Evolutionary conservation across 768 basidiomycete species (phyloP), one percentile per base, ranked within the genome.

Genomic region (Mrakia frigida): DNA sequence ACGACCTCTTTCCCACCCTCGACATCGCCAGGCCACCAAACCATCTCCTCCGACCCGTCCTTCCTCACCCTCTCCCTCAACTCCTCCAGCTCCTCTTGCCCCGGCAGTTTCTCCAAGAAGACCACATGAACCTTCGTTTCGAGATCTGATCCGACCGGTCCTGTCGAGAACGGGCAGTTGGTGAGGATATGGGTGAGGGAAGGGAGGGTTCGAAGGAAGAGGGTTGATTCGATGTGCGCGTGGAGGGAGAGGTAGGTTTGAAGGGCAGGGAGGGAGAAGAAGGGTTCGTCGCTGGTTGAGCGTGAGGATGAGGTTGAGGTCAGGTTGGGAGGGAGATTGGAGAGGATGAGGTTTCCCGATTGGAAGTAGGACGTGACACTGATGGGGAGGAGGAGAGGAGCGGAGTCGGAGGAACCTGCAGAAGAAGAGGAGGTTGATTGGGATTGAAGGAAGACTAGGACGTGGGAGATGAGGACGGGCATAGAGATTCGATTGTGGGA

Each of bases 401-500:
- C 31, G 65, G 37, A 41, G 65, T 25, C 14, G 35, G 28, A 33
- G 23, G 31, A 67, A 35, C n/a, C n/a, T n/a, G 23, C 21, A 28
- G 65, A 67, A 67, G 37, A 67, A 7, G 28, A 37, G 14, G 65
- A 41, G 0, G 11, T 1, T 25, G 65, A 10, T 35, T 25, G 65
- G 11, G 37, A 6, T 28, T n/a, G 67, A 6, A 28, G 41, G n/a
- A 43, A 43, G 1, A 41, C 7, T 18, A 25, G n/a, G 21, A 43
- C 41, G 67, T 39, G 67, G 25, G 67, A 25, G 67, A 4, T 39
- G 28, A 43, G 41, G 67, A 69, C 14, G 41, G 67, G 41, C 35
- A 69, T 37, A 28, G 70, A 33, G 56, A 70, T 41, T 41, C 41
- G 69, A 35, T 31, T 39, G 50, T 35, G 31, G 69, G 39, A 70